Evolutionary conservation across 2,329 filamentous ascomycete species (phyloP), one percentile per base, ranked within the genome.

Genomic region (Apiospora saccharicola): DNA sequence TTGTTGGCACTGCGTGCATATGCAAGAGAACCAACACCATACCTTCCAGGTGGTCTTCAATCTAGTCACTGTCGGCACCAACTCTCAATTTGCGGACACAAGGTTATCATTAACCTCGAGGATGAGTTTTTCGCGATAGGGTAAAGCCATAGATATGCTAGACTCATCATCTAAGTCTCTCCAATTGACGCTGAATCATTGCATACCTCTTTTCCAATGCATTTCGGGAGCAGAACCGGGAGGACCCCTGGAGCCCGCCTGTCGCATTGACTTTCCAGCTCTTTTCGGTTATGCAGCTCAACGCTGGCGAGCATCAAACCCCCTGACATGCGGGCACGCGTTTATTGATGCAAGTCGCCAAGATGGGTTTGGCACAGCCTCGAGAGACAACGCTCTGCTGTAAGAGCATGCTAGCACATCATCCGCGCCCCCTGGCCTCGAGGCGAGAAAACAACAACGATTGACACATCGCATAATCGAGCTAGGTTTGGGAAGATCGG

Each of bases 311-410:
- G 7, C 37, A 41, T 41, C 37, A 51, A 51, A 51, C 49, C 53
- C 30, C 53, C 53, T 61, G 30, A 22, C 53, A 22, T 61, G 53
- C 53, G 34, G 53, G 53, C 30, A 61, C 30, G 53, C 53, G 53
- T 37, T 61, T 61, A 61, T 49, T 61, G 53, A 34, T 61, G 53
- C 53, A 22, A 57, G 26, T 19, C 16, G 14, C 53, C 53, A 19
- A 34, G 16, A 57, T 10, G 0, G 53, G 26, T 3, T 14, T 53
- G 24, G 24, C 7, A n/a, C 1, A 49, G 49, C n/a, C 46, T 53
- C 49, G 49, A 24, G 26, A 30, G 4, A 13, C 14, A 41, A 10
- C 37, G 16, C 26, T 8, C 26, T n/a, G n/a, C n/a, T n/a, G n/a
- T n/a, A n/a, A n/a, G n/a, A n/a, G n/a, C n/a, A n/a, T n/a, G n/a